A percentile compares a stretch with the other conserved stretches of the same genome.
Evolutionary conservation across 768 basidiomycete species (phyloP).

Genomic region (Boletellus ananiceps): DNA sequence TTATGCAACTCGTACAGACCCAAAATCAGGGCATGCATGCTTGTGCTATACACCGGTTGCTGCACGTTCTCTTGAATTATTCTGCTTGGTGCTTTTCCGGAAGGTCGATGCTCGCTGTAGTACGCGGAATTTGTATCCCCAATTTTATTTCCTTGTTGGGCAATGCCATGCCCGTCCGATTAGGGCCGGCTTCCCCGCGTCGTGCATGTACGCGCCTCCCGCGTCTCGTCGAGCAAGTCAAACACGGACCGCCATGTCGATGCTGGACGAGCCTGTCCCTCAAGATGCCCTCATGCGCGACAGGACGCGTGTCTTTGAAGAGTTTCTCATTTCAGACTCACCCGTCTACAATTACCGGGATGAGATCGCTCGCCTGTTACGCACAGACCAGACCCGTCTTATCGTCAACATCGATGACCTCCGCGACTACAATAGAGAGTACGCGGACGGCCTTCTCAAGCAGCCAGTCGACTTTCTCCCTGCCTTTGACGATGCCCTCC

Average conservation of each 20-base stretch:
- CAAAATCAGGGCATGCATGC: too few species aligned
- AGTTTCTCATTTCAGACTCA: slow-evolving; percentile 71
- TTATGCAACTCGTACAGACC: too few species aligned
- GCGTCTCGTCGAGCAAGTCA: slow-evolving; percentile 2
- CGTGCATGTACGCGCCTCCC: slow-evolving; percentile 9
- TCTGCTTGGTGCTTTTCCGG: not conserved
- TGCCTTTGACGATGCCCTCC: slow-evolving; percentile 84
- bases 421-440: slow-evolving; percentile 86
- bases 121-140: slow-evolving; percentile 4
- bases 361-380: slow-evolving; percentile 78
- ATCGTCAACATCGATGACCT: slow-evolving; percentile 95
- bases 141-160: too few species aligned
- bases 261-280: slow-evolving; percentile 52
- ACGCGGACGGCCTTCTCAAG: slow-evolving; percentile 83
- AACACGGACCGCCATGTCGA: slow-evolving; percentile 25
- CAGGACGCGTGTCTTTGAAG: slow-evolving; percentile 73
- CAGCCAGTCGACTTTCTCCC: slow-evolving; percentile 83
- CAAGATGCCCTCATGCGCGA: slow-evolving; percentile 73
- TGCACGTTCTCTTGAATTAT: slow-evolving; percentile 3
- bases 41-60: slow-evolving; percentile 1
- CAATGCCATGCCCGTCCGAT: slow-evolving; percentile 1
- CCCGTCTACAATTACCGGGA: slow-evolving; percentile 78
- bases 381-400: slow-evolving; percentile 78
- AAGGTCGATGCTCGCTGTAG: slow-evolving; percentile 11
- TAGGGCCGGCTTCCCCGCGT: slow-evolving; percentile 36